Percentiles rank a stretch among this genome's conserved stretches.
phyloP scores from a whole-genome alignment of 306 rosid species.

The Fragaria nilgerrensis region DNA sequence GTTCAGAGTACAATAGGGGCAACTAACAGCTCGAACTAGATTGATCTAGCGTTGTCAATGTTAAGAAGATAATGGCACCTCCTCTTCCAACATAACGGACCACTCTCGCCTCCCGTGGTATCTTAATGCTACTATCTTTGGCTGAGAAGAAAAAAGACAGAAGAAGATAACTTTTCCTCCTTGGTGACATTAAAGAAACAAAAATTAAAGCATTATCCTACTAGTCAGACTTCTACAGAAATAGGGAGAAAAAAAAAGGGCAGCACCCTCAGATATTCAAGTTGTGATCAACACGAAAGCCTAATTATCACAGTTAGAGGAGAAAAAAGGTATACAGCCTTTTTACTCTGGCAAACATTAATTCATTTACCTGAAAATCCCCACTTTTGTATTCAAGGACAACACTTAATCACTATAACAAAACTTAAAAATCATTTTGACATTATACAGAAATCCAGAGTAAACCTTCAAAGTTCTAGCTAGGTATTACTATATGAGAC shows the following conservation, averaged over 20 bases:
- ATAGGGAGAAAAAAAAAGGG: background rate
- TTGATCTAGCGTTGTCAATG: conserved; percentile 16
- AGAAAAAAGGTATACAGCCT: background rate
- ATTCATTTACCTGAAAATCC: background rate
- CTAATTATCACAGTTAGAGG: background rate
- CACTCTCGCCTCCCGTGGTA: conserved; percentile 6
- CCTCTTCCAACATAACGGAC: conserved; percentile 1
- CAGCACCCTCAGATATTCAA: background rate
- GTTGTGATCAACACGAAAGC: background rate
- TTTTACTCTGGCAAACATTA: background rate
- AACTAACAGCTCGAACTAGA: conserved; percentile 12
- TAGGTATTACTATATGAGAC: background rate
- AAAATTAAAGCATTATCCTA: background rate
- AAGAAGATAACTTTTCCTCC: background rate
- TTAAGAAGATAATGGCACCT: background rate
- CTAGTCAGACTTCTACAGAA: background rate
- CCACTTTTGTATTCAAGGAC: background rate
- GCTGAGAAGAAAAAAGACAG: background rate
- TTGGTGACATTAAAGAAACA: background rate
- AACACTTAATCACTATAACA: background rate
- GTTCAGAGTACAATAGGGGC: background rate
- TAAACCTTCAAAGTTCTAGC: background rate
- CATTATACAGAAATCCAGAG: background rate
- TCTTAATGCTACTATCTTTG: conserved; percentile 3
- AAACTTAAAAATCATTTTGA: background rate